These are phyloP conservation scores for Beauveria varroae DNA, from an alignment of 2,329 filamentous ascomycete genomes.

Conservation along the genomic window DNA sequence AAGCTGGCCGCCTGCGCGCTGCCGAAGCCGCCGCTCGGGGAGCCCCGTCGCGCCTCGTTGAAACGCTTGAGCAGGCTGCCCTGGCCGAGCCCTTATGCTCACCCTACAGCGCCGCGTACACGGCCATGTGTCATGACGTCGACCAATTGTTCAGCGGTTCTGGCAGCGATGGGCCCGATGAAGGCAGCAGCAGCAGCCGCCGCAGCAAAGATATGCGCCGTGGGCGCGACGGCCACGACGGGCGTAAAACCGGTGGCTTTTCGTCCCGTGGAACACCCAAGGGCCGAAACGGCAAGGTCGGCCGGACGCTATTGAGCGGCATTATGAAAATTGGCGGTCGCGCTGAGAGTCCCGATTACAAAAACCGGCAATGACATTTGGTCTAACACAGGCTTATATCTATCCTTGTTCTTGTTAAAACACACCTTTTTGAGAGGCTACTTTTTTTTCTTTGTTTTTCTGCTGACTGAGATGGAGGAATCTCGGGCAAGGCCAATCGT, in stretches of 20 bases:
- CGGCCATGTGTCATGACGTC: slow-evolving; percentile 21
- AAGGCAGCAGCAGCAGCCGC: slow-evolving; percentile 16
- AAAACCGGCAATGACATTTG: slow-evolving; percentile 11
- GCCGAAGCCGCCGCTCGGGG: slow-evolving; percentile 25
- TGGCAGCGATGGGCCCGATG: slow-evolving; percentile 36
- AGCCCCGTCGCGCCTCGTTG: slow-evolving; percentile 32
- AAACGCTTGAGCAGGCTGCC: slow-evolving; percentile 39
- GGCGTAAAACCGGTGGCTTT: slow-evolving; percentile 20
- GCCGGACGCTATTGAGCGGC: slow-evolving; percentile 34
- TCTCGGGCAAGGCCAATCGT: neutral
- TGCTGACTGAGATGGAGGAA: neutral
- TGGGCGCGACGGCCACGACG: slow-evolving; percentile 21
- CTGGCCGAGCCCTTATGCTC: slow-evolving; percentile 22
- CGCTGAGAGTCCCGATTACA: slow-evolving; percentile 33
- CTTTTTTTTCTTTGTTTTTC: neutral
- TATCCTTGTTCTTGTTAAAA: neutral
- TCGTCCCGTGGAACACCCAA: slow-evolving; percentile 23
- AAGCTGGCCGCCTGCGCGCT: slow-evolving; percentile 38
- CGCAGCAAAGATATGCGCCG: slow-evolving; percentile 26
- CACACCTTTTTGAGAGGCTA: neutral
- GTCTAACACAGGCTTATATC: neutral
- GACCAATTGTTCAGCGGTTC: slow-evolving; percentile 41
- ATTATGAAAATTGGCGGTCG: slow-evolving; percentile 37
- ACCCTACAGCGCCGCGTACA: slow-evolving; percentile 4
- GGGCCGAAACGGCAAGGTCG: slow-evolving; percentile 32